phyloP scores from a whole-genome alignment of 75 land plant genomes.

The Cunninghamia lanceolata region DNA sequence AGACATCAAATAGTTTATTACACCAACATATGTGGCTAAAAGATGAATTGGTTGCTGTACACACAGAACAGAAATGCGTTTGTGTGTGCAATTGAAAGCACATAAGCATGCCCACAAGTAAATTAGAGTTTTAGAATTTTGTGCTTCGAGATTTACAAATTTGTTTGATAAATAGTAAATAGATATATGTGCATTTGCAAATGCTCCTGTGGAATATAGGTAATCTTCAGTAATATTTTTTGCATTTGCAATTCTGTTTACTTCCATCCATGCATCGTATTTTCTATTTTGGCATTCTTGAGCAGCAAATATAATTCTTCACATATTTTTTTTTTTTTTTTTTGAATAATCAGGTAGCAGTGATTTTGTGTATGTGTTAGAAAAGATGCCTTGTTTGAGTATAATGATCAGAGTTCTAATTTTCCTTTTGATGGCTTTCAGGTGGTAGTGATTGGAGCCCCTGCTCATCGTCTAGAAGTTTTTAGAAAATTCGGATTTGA shows the following conservation, averaged over 20 bases:
- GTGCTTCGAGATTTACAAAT: neutral
- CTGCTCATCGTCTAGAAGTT: constrained; percentile 38
- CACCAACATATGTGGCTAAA: neutral
- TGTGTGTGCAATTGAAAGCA: neutral
- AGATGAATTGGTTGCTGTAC: neutral
- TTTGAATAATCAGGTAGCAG: neutral
- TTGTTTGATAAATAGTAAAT: neutral
- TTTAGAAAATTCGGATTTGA: constrained; percentile 39
- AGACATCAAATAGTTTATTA: neutral
- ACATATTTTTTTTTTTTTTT: neutral
- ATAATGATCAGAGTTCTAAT: neutral
- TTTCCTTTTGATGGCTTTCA: constrained; percentile 7
- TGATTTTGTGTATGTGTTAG: neutral
- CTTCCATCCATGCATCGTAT: neutral
- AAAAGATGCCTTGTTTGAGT: neutral
- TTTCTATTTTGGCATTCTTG: neutral
- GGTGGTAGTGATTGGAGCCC: constrained; percentile 54
- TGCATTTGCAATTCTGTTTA: neutral
- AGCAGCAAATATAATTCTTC: neutral
- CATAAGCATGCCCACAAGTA: neutral
- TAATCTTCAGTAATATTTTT: neutral
- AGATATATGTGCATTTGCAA: neutral
- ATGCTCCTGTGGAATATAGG: neutral
- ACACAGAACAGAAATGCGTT: neutral
- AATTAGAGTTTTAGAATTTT: neutral